Conservation (phyloP, 768 basidiomycete species). For the Phlebiopsis flavidoalba region DNA sequence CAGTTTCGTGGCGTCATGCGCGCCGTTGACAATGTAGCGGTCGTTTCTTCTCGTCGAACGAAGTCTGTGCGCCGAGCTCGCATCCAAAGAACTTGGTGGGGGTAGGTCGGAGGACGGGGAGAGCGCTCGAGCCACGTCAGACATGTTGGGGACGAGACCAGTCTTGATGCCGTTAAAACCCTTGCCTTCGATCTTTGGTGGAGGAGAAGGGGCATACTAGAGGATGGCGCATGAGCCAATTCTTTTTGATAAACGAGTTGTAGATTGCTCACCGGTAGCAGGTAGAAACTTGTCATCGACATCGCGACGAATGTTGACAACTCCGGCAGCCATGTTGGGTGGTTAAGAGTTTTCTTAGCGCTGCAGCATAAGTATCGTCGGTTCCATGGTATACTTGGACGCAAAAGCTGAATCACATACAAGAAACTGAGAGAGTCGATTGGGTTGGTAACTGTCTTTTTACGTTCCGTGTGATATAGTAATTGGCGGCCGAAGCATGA, state of each 20-base stretch:
- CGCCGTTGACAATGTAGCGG: slow-evolving; percentile 97
- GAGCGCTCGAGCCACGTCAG: slow-evolving; percentile 92
- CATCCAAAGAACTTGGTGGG: slow-evolving; percentile 99
- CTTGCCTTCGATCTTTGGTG: slow-evolving; percentile 97
- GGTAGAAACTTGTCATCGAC: slow-evolving; percentile 97
- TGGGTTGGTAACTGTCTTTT: slow-evolving; percentile 45
- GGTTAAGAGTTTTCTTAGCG: slow-evolving; percentile 57
- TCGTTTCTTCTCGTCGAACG: slow-evolving; percentile 96
- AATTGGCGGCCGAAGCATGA: slow-evolving; percentile 92
- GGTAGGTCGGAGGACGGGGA: slow-evolving; percentile 92
- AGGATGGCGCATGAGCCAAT: slow-evolving; percentile 11
- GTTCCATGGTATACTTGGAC: background rate
- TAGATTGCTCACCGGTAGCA: slow-evolving; percentile 65
- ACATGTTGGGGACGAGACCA: slow-evolving; percentile 95
- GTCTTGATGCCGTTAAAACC: slow-evolving; percentile 99
- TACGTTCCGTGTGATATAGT: slow-evolving; percentile 63
- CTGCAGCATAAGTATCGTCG: slow-evolving; percentile 29
- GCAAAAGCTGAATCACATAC: slow-evolving; percentile 23
- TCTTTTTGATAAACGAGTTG: background rate
- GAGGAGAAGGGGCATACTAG: slow-evolving; percentile 92
- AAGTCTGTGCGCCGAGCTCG: slow-evolving; percentile 96
- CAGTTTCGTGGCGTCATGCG: slow-evolving; percentile 85
- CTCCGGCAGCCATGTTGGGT: slow-evolving; percentile 82
- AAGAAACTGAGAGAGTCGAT: slow-evolving; percentile 28
- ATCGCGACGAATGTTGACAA: slow-evolving; percentile 92